These are phyloP conservation scores for Solioccasus polychromus DNA, from an alignment of 768 basidiomycete species.

Conservation along the genomic window DNA sequence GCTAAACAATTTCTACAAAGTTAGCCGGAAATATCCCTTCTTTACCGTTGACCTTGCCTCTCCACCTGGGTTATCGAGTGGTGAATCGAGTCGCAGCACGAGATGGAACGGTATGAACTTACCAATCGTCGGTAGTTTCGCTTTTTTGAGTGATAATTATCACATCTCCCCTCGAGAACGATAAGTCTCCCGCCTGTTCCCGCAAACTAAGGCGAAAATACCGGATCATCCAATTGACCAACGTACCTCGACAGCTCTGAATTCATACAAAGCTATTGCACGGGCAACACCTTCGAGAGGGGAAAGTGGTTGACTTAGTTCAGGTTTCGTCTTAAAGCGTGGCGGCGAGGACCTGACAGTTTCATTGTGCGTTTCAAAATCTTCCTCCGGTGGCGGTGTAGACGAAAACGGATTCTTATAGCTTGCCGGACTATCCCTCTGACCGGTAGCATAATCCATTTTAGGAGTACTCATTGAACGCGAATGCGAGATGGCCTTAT, in stretches of 20 bases:
- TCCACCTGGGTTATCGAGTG: slow-evolving; percentile 56
- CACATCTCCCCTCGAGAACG: slow-evolving; percentile 74
- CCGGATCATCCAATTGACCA: neutral
- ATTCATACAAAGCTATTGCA: slow-evolving; percentile 74
- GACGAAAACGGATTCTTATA: slow-evolving; percentile 30
- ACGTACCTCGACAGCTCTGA: slow-evolving; percentile 66
- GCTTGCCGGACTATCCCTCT: slow-evolving; percentile 1
- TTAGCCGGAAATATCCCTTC: slow-evolving; percentile 81
- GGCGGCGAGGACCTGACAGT: slow-evolving; percentile 19
- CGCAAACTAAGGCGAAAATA: slow-evolving; percentile 4
- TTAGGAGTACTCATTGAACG: slow-evolving; percentile 34
- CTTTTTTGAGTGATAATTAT: slow-evolving; percentile 69
- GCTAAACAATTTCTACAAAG: slow-evolving; percentile 65
- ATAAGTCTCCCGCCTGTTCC: slow-evolving; percentile 73
- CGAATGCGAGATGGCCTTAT: slow-evolving; percentile 30
- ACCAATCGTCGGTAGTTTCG: slow-evolving; percentile 75
- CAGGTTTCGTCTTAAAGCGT: slow-evolving; percentile 47
- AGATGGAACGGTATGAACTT: slow-evolving; percentile 18
- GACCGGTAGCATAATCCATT: slow-evolving; percentile 13
- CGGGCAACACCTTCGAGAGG: slow-evolving; percentile 63
- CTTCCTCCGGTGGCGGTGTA: slow-evolving; percentile 21
- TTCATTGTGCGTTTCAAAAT: slow-evolving; percentile 10
- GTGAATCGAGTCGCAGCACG: neutral
- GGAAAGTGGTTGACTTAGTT: slow-evolving; percentile 45
- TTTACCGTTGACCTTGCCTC: slow-evolving; percentile 56